phyloP scores from a whole-genome alignment of 345 rosid genomes.

The Cardamine occulta region DNA sequence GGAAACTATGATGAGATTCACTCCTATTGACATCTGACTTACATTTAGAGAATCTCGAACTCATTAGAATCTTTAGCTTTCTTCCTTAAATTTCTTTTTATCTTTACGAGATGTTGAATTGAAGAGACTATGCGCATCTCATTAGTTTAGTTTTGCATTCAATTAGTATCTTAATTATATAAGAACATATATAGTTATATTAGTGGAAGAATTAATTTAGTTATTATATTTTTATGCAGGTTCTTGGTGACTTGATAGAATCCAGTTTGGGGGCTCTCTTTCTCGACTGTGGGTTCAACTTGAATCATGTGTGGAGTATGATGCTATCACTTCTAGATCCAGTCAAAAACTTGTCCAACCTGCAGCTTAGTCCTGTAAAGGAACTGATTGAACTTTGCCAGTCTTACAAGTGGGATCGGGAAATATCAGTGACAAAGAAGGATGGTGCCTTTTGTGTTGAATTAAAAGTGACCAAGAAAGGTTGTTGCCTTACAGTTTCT shows the following conservation, averaged over 20 bases:
- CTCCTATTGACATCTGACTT: slow-evolving; percentile 4
- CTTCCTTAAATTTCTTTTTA: background rate
- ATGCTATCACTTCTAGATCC: slow-evolving; percentile 79
- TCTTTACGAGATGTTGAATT: background rate
- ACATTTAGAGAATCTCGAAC: slow-evolving; percentile 2
- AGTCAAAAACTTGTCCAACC: slow-evolving; percentile 56
- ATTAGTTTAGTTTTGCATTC: slow-evolving; percentile 1
- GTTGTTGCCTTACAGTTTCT: slow-evolving; percentile 47
- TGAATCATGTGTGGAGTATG: slow-evolving; percentile 66
- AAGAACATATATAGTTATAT: background rate
- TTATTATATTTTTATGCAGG: slow-evolving; percentile 53
- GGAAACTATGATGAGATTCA: slow-evolving; percentile 5
- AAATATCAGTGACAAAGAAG: slow-evolving; percentile 44
- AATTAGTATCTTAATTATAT: background rate
- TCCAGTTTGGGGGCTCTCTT: slow-evolving; percentile 81
- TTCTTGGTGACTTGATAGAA: slow-evolving; percentile 90
- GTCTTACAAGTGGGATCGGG: slow-evolving; percentile 55
- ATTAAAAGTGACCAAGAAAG: slow-evolving; percentile 52
- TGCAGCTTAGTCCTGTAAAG: slow-evolving; percentile 68
- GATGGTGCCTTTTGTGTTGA: slow-evolving; percentile 53
- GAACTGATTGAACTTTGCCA: slow-evolving; percentile 79
- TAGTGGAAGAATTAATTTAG: slow-evolving; percentile 27
- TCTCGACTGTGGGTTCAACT: slow-evolving; percentile 78
- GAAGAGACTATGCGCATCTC: slow-evolving; percentile 2
- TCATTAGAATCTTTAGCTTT: slow-evolving; percentile 11